Conservation (phyloP, 2,329 filamentous ascomycete species). For the Cytospora chrysosperma region DNA sequence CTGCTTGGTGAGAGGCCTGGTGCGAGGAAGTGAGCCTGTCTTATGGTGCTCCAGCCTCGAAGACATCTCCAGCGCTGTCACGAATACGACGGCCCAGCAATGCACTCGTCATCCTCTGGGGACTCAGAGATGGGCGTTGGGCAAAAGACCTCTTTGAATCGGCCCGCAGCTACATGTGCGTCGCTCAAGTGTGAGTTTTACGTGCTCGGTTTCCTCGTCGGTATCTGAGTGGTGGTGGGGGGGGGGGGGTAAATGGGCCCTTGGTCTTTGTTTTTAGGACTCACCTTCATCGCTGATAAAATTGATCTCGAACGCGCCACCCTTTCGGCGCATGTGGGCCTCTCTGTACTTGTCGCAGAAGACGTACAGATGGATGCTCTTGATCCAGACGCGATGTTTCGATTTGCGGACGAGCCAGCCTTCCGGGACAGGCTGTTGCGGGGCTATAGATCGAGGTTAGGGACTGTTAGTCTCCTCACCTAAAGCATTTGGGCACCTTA, state of each 20-base stretch:
- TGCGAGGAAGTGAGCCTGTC: neutral
- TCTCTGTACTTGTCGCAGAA: conserved; percentile 58
- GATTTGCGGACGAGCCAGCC: conserved; percentile 53
- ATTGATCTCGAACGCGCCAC: conserved; percentile 50
- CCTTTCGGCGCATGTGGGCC: conserved; percentile 48
- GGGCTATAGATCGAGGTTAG: conserved; percentile 41
- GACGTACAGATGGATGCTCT: conserved; percentile 56
- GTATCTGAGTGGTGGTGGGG: too few relatives aligned
- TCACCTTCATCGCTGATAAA: conserved; percentile 46
- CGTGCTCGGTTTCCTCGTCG: neutral
- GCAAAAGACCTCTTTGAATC: conserved; percentile 44
- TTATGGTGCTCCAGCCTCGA: neutral
- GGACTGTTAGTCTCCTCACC: neutral
- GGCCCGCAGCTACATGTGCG: conserved; percentile 33
- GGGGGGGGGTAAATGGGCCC: neutral
- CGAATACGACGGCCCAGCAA: conserved; percentile 1
- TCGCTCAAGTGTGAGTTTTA: neutral
- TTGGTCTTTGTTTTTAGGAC: conserved; percentile 5
- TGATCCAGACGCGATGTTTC: conserved; percentile 49
- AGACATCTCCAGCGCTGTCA: neutral
- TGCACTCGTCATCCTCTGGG: conserved; percentile 9
- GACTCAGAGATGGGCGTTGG: conserved; percentile 23
- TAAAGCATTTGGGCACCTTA: neutral
- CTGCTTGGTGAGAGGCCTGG: neutral
- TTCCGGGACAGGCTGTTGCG: conserved; percentile 47